Base-by-base conservation (phyloP, 805 yeast genomes). In the Candida morakotiae region DNA sequence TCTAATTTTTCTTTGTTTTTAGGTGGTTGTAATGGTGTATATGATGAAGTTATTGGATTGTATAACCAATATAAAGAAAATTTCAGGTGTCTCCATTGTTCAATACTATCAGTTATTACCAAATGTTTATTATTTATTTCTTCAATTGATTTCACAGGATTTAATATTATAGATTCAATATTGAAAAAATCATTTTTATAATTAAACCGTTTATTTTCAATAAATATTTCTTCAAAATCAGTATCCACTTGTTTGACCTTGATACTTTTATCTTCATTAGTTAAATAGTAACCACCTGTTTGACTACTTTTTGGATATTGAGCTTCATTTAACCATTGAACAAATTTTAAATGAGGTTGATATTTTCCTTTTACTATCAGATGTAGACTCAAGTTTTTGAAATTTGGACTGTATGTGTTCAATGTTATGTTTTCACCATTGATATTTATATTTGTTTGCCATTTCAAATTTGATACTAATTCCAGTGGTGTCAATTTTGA, bases 61-160 rank as follows among this genome's bases (percentile, higher is more conserved):
- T 52, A 65, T 10, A 65, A 20, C 73, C 73, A 67, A 42, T 56
- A 67, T 13, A 62, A 32, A 0, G 67, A 58, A 36, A 64, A 60
- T 8, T 46, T 38, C 56, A 62, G 66, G 35, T 62, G 64, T 31
- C 73, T 47, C 70, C 70, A 67, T 49, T 79, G 74, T 21, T 53
- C 50, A 10, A 56, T 52, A 9, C 43, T 39, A 38, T 85, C 73
- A 0, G 93, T 70, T 4, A 60, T 59, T 2, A 87, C 54, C 9
- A 91, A 54, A 1, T 79, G 82, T 48, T 62, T 39, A 14, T 51
- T 70, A 2, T 35, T 32, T 8, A 67, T 53, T 27, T 67, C 62
- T 45, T 73, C 77, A 6, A 81, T 59, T 4, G 69, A 59, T 9
- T 69, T 51, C 0, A 62, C 46, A 5, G 69, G 66, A 33, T 63